Conservation (phyloP, 2,329 filamentous ascomycete genomes). For the Achaetomium macrosporum region DNA sequence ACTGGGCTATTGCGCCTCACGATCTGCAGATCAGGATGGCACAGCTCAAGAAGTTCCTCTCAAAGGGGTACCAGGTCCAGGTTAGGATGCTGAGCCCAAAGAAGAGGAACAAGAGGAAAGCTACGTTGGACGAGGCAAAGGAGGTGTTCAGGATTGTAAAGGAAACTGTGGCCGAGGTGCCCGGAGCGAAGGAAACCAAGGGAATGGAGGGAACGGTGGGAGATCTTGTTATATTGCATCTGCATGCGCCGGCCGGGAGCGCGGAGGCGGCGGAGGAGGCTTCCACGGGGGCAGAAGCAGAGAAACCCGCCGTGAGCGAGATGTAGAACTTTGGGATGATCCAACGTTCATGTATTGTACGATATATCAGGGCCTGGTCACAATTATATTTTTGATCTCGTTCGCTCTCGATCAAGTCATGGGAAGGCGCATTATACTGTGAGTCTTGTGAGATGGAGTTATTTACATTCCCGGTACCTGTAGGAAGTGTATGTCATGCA, state of each 20-base stretch:
- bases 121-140: conserved; percentile 50
- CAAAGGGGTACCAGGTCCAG: conserved; percentile 70
- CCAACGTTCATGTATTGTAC: background rate
- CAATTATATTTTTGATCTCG: no score
- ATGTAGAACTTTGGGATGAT: background rate
- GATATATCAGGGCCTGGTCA: background rate
- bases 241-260: conserved; percentile 32
- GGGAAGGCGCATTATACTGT: no score
- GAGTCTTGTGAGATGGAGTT: no score
- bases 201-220: conserved; percentile 38
- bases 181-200: conserved; percentile 38
- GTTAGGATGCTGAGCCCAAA: conserved; percentile 56
- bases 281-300: background rate
- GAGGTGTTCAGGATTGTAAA: conserved; percentile 45
- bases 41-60: conserved; percentile 62
- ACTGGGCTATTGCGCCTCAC: conserved; percentile 75
- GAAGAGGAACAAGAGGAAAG: conserved; percentile 48
- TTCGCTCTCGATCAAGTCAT: no score
- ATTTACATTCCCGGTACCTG: no score
- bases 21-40: conserved; percentile 69
- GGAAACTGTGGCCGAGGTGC: conserved; percentile 27
- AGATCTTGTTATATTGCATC: conserved; percentile 32
- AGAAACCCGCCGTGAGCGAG: background rate
- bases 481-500: no score
- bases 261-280: background rate